Percentiles rank a stretch among this genome's conserved stretches.
phyloP scores from a whole-genome alignment of 345 rosid genomes.

The Cardamine resedifolia region DNA sequence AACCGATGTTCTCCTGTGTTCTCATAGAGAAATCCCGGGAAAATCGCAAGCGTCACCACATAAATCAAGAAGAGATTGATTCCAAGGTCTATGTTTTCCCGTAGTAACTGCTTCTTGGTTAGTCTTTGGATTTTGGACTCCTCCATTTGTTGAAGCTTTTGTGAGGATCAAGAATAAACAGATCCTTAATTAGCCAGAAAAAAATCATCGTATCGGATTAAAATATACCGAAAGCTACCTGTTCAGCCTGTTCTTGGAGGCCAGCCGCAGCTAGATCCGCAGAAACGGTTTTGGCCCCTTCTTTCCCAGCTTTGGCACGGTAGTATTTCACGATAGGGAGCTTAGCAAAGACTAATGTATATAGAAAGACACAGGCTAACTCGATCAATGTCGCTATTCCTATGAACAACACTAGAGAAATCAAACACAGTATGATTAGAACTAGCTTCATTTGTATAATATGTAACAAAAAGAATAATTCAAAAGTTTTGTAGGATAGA shows the following conservation, averaged over 20 bases:
- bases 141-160: constrained; percentile 40
- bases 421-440: not conserved
- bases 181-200: too few species aligned
- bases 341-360: constrained; percentile 58
- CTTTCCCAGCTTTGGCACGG: constrained; percentile 76
- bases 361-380: constrained; percentile 64
- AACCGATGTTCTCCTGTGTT: constrained; percentile 72
- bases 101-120: constrained; percentile 44
- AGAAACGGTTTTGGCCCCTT: constrained; percentile 80
- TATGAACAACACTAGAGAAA: constrained; percentile 59
- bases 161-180: not conserved
- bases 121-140: constrained; percentile 36
- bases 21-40: constrained; percentile 85
- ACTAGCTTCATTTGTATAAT: not conserved
- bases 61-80: constrained; percentile 60
- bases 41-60: constrained; percentile 65
- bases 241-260: constrained; percentile 40
- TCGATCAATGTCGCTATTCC: constrained; percentile 59
- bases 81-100: constrained; percentile 60
- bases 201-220: too few species aligned
- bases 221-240: constrained; percentile 20
- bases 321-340: constrained; percentile 80
- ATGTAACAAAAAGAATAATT: not conserved
- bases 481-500: constrained; percentile 4
- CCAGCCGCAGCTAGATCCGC: constrained; percentile 87